phyloP scores from a whole-genome alignment of 257 asterid species.

The Nicotiana paniculata region DNA sequence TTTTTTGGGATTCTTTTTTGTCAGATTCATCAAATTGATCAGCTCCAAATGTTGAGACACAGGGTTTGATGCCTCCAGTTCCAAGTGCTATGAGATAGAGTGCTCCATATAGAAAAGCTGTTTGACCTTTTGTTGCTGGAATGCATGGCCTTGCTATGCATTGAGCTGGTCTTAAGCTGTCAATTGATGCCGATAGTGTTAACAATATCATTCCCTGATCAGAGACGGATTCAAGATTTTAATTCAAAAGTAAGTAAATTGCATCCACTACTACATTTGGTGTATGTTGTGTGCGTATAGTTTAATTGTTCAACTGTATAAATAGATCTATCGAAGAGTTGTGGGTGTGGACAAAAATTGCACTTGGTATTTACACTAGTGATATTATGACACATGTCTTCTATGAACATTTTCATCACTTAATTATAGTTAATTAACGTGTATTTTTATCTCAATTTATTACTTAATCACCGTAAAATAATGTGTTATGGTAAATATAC shows the following conservation, averaged over 20 bases:
- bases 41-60: slow-evolving; percentile 76
- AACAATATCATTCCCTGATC: slow-evolving; percentile 63
- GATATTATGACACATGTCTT: no score
- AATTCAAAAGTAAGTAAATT: neutral
- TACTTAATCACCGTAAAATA: no score
- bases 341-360: no score
- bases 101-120: slow-evolving; percentile 47
- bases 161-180: slow-evolving; percentile 46
- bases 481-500: no score
- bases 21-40: slow-evolving; percentile 67
- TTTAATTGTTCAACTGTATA: no score
- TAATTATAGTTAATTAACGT: no score
- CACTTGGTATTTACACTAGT: no score
- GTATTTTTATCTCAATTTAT: no score
- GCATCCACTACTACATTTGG: neutral
- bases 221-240: neutral
- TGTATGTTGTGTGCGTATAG: no score
- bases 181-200: slow-evolving; percentile 65
- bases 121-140: slow-evolving; percentile 41
- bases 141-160: slow-evolving; percentile 51
- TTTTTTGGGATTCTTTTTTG: slow-evolving; percentile 40
- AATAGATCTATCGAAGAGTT: no score
- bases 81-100: slow-evolving; percentile 67
- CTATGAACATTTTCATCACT: no score
- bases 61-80: slow-evolving; percentile 83